Evolutionary conservation across 805 yeast genomes (phyloP), one percentile per base, ranked within the genome.

Genomic region (Zygosaccharomyces pseudorouxii): DNA sequence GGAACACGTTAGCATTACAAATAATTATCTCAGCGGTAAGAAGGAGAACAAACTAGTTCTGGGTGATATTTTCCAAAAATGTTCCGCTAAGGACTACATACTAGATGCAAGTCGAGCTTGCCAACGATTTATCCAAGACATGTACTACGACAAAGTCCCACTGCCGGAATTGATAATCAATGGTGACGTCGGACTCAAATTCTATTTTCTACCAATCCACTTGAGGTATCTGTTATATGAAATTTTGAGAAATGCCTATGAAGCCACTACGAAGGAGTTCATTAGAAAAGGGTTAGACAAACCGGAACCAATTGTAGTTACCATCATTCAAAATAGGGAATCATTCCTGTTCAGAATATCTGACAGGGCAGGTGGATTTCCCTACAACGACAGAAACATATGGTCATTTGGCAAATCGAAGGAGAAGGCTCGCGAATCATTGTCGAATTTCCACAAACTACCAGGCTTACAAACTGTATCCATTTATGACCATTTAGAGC

Each of bases 301-400:
- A 44, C 81, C 89, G 2, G 83, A 85, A 0, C 88, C 96, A 0
- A 81, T 92, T n/a, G 71, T 69, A n/a, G 85, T 92, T 12, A 80
- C 89, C 7, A 78, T 92, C 8, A 74, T 86, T 1, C 77, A 83
- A 52, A 79, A 86, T 16, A 73, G 78, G 10, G 83, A 81, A 33
- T 79, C 82, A 41, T 82, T 88, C 23, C 72, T 82, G 3, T 84
- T 92, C 63, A 75, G 96, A 45, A 80, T 92, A 43, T 82, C 92
- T 4, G 99, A 92, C 66, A 82, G 78, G 55, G 97, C 97, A 3
- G 97, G 97, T 25, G 99, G 98, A 1, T 71, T 92, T 42, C 75
- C 80, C 29, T 72, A 86, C 30, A 72, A 74, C 12, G 66, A 64
- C 31, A 56, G 56, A 43, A 77, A 81, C 38, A 74, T 89, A 7